Percentiles rank a stretch among this genome's conserved stretches.
Evolutionary conservation across 495 filamentous ascomycete species (phyloP).

Genomic region (Daldinia decipiens): DNA sequence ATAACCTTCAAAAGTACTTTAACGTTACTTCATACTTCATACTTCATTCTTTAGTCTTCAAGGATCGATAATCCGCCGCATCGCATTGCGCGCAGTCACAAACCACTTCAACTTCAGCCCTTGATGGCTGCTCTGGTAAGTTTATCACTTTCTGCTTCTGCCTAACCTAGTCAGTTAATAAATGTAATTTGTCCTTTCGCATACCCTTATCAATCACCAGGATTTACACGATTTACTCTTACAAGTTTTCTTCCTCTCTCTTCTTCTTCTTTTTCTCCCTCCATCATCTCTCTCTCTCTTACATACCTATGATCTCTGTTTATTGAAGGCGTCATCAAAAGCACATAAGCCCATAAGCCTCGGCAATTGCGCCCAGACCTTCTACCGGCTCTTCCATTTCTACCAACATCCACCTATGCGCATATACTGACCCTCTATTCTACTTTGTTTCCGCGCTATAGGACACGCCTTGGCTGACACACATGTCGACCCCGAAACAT

Average conservation of each 20-base stretch:
- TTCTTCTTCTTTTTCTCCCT: constrained; percentile 7
- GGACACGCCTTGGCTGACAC: constrained; percentile 61
- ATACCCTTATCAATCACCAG: neutral
- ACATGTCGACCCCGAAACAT: constrained; percentile 59
- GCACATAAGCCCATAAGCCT: constrained; percentile 22
- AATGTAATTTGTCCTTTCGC: constrained; percentile 2
- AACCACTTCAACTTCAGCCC: constrained; percentile 18
- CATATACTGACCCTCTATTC: constrained; percentile 36
- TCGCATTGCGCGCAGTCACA: neutral
- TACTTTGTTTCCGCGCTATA: constrained; percentile 35
- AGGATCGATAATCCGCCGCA: neutral
- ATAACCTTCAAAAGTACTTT: neutral
- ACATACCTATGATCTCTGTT: constrained; percentile 7
- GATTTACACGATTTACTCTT: neutral
- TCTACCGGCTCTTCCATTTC: neutral
- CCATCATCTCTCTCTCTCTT: constrained; percentile 5
- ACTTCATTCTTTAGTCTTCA: neutral
- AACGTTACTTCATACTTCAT: no score
- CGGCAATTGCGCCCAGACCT: constrained; percentile 9
- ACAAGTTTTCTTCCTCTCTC: no score
- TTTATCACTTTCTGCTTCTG: constrained; percentile 20
- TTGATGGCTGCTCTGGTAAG: constrained; percentile 63
- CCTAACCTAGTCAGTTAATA: constrained; percentile 18
- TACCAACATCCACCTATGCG: neutral
- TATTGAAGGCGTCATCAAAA: constrained; percentile 24